Evolutionary conservation across 2,329 filamentous ascomycete species (phyloP).

Genomic region (Fusarium setosum): DNA sequence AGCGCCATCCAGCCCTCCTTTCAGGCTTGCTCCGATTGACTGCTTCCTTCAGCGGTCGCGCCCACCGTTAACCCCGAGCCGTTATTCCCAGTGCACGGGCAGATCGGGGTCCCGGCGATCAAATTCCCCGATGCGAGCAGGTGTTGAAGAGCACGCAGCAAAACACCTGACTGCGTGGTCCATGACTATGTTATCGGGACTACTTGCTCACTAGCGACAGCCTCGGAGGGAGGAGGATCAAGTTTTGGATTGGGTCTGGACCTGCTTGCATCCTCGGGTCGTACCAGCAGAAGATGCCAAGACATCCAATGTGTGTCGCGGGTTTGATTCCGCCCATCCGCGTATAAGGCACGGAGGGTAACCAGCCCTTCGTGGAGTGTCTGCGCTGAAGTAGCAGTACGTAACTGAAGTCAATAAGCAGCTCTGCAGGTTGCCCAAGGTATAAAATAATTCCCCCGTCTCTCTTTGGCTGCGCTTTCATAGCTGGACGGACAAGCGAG

Average conservation of each 20-base stretch:
- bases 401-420: background rate
- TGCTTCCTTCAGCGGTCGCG: background rate
- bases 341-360: background rate
- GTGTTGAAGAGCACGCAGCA: background rate
- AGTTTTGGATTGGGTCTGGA: background rate
- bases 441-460: background rate
- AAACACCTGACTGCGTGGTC: background rate
- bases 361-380: background rate
- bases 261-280: background rate
- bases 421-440: too few relatives aligned
- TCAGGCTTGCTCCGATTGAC: conserved; percentile 8
- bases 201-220: background rate
- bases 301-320: too few relatives aligned
- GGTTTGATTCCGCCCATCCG: background rate
- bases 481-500: background rate
- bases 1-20: background rate
- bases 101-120: conserved; percentile 10
- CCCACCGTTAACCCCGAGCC: conserved; percentile 3
- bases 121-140: conserved; percentile 16
- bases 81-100: conserved; percentile 33
- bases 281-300: background rate
- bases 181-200: background rate
- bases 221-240: background rate
- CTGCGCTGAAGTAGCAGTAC: background rate
- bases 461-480: background rate